Conservation (phyloP, 2,329 filamentous ascomycete genomes). For the Orbilia blumenaviensis region DNA sequence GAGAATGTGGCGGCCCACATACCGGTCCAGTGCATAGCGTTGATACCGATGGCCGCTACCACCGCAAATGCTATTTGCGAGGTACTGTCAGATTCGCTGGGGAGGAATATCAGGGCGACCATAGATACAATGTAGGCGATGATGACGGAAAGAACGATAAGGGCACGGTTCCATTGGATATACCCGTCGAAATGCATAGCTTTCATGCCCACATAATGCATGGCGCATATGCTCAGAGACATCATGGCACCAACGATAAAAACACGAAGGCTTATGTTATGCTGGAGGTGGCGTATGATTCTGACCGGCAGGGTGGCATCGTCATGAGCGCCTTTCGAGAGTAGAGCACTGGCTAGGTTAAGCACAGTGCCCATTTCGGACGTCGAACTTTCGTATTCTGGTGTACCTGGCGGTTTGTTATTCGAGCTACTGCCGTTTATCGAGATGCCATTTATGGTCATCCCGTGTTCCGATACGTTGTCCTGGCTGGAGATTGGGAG, state of each 20-base stretch:
- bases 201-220: slow-evolving; percentile 52
- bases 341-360: slow-evolving; percentile 31
- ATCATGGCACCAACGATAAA: slow-evolving; percentile 43
- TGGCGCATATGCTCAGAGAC: slow-evolving; percentile 40
- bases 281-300: slow-evolving; percentile 27
- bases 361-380: slow-evolving; percentile 45
- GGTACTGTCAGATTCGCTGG: slow-evolving; percentile 30
- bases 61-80: slow-evolving; percentile 39
- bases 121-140: slow-evolving; percentile 44
- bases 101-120: slow-evolving; percentile 41
- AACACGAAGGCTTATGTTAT: slow-evolving; percentile 21
- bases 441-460: slow-evolving; percentile 21
- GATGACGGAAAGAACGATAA: slow-evolving; percentile 40
- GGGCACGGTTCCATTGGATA: slow-evolving; percentile 21
- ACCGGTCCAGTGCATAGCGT: slow-evolving; percentile 47
- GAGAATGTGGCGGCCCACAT: slow-evolving; percentile 52
- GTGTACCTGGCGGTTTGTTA: slow-evolving; percentile 37
- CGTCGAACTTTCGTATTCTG: slow-evolving; percentile 47
- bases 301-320: slow-evolving; percentile 4
- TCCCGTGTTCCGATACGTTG: slow-evolving; percentile 27
- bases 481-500: slow-evolving; percentile 43
- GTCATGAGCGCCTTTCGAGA: slow-evolving; percentile 27
- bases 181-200: slow-evolving; percentile 47
- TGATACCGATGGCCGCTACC: slow-evolving; percentile 49
- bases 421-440: background rate